Conservation (phyloP, 1,284 basidiomycete genomes). For the Ustilago esculenta region DNA sequence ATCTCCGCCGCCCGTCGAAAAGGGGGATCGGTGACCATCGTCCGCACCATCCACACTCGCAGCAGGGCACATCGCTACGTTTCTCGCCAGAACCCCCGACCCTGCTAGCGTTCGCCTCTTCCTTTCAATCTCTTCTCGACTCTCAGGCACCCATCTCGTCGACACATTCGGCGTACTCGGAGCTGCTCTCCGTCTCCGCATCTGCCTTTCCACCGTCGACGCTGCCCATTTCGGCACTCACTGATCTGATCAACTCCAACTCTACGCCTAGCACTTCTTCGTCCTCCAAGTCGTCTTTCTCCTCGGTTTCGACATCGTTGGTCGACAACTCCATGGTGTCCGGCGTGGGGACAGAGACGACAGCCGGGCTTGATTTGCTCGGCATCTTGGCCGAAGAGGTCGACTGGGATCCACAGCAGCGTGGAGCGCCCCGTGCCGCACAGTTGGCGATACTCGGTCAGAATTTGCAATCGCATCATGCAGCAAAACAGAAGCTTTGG, state of each 20-base stretch:
- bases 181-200: constrained; percentile 35
- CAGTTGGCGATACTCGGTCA: constrained; percentile 27
- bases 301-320: constrained; percentile 19
- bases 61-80: neutral
- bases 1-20: too few species aligned
- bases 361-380: constrained; percentile 35
- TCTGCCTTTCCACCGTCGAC: constrained; percentile 36
- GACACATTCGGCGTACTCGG: constrained; percentile 39
- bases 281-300: constrained; percentile 35
- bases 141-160: constrained; percentile 34
- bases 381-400: constrained; percentile 34
- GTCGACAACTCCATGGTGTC: constrained; percentile 7
- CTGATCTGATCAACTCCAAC: constrained; percentile 21
- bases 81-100: constrained; percentile 15
- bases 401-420: constrained; percentile 42
- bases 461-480: constrained; percentile 18
- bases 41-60: too few species aligned
- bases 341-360: constrained; percentile 5
- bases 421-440: constrained; percentile 3
- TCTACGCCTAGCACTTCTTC: constrained; percentile 12
- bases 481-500: constrained; percentile 36
- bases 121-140: constrained; percentile 37
- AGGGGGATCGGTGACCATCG: too few species aligned
- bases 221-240: constrained; percentile 23
- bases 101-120: constrained; percentile 34